Evolutionary conservation across 768 basidiomycete genomes (phyloP), one percentile per base, ranked within the genome.

Genomic region (Epithele typhae): DNA sequence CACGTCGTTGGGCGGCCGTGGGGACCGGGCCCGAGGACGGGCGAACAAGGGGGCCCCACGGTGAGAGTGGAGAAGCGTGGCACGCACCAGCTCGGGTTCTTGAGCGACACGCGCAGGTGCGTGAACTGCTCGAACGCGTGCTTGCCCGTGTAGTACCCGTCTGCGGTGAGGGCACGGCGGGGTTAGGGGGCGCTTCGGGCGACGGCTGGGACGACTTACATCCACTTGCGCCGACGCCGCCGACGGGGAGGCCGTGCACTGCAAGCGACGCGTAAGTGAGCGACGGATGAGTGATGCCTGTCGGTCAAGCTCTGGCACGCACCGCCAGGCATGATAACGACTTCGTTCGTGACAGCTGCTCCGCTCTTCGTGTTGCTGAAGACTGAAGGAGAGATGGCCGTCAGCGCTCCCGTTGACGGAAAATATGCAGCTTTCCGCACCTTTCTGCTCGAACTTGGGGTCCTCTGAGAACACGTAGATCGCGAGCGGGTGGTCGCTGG

Each of bases 51-150:
- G 14, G 12, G 33, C 30, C 10, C 22, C 19, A 5, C 17, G 11
- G 17, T 10, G 2, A 19, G 9, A 14, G 24, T 36, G 22, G 21
- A 14, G 14, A 19, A 27, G 37, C 3, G 48, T 35, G 34, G 35
- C 11, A 59, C 62, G 37, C 46, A 68, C 71, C 65, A 74, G 45
- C 59, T 48, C 27, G 72, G 76, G 3, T 63, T 66, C 52, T 74
- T 69, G 8, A 76, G 35, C 0, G 82, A 77, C 4, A 81, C 60
- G 42, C 91, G 76, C 21, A 77, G 54, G 59, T 92, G 88, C 0
- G 87, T 89, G 66, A 93, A 92, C 59, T 76, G 69, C 49, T 89
- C 84, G 54, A 92, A 92, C 4, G 72, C 68, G 57, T 69, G 84
- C 58, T 89, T 89, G 27, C 89, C 84, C 3, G 82, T 80, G 58